phyloP scores from a whole-genome alignment of 768 basidiomycete species.

The Piloderma croceum region DNA sequence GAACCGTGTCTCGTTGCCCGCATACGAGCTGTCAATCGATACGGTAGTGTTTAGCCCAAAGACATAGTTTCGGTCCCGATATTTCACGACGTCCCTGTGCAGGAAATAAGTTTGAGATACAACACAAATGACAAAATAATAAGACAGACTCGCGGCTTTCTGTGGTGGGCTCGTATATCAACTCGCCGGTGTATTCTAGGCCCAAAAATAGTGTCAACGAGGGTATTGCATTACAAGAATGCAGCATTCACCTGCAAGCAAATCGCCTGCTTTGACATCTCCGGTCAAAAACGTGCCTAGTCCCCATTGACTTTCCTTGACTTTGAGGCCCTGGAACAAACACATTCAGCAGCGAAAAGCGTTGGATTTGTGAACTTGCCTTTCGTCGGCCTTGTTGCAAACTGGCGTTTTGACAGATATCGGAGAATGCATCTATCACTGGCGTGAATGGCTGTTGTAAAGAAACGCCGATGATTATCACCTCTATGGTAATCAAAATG shows the following conservation, averaged over 20 bases:
- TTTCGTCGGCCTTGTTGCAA: constrained; percentile 43
- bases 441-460: background rate
- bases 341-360: constrained; percentile 6
- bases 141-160: constrained; percentile 45
- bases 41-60: constrained; percentile 46
- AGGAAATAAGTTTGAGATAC: background rate
- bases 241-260: constrained; percentile 39
- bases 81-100: constrained; percentile 37
- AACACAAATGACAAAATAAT: background rate
- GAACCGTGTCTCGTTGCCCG: constrained; percentile 61
- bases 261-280: constrained; percentile 35
- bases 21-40: constrained; percentile 49
- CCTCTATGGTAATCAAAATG: too few relatives aligned
- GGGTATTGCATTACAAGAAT: background rate
- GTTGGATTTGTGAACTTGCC: constrained; percentile 23
- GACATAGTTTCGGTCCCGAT: constrained; percentile 55
- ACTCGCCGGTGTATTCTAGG: constrained; percentile 64
- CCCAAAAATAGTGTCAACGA: background rate
- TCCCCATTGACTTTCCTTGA: constrained; percentile 43
- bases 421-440: constrained; percentile 22
- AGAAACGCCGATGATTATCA: background rate
- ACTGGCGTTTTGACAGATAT: constrained; percentile 42
- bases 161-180: constrained; percentile 44
- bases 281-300: constrained; percentile 51
- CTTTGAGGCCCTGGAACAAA: constrained; percentile 32